A percentile compares a stretch with the other conserved stretches of the same genome.
Conservation (phyloP, 2,329 filamentous ascomycete genomes). For the Pseudogymnoascus sp. region DNA sequence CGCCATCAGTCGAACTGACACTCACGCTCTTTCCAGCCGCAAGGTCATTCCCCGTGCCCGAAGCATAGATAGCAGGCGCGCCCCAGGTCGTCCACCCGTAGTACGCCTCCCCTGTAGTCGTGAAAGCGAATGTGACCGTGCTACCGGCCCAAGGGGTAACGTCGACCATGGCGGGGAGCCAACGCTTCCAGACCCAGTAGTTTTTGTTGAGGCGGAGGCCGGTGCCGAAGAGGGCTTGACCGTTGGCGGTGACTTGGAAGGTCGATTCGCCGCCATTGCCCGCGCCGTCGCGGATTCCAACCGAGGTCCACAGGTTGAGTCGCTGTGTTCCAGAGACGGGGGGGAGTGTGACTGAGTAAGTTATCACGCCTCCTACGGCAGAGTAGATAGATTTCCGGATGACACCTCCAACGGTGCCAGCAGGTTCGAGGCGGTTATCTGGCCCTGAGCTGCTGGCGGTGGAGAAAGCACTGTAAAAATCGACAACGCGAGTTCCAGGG, state of each 20-base stretch:
- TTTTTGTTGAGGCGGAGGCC: constrained; percentile 13
- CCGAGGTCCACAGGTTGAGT: constrained; percentile 17
- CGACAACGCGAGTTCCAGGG: constrained; percentile 12
- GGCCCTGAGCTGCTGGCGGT: constrained; percentile 9
- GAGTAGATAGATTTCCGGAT: constrained; percentile 15
- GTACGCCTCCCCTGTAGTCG: constrained; percentile 12
- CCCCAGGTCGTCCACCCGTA: constrained; percentile 18
- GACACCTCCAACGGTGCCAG: constrained; percentile 13
- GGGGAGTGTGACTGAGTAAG: constrained; percentile 12
- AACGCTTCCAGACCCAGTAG: constrained; percentile 17
- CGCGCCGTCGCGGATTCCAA: constrained; percentile 17
- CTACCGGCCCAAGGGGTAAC: constrained; percentile 15
- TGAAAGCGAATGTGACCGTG: constrained; percentile 11
- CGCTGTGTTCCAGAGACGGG: constrained; percentile 10
- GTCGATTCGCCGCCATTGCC: constrained; percentile 14
- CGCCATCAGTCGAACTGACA: constrained; percentile 13
- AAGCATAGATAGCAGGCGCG: constrained; percentile 13
- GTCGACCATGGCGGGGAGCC: constrained; percentile 16
- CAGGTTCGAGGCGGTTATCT: constrained; percentile 15
- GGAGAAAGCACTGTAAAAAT: constrained; percentile 15
- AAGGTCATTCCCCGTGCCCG: constrained; percentile 11
- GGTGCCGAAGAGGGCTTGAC: constrained; percentile 12
- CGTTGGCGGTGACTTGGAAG: constrained; percentile 15
- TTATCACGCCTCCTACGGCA: constrained; percentile 13
- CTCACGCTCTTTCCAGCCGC: constrained; percentile 10